These are phyloP conservation scores for Blastomyces emzantsi DNA, from an alignment of 2,329 filamentous ascomycete species.

Conservation along the genomic window DNA sequence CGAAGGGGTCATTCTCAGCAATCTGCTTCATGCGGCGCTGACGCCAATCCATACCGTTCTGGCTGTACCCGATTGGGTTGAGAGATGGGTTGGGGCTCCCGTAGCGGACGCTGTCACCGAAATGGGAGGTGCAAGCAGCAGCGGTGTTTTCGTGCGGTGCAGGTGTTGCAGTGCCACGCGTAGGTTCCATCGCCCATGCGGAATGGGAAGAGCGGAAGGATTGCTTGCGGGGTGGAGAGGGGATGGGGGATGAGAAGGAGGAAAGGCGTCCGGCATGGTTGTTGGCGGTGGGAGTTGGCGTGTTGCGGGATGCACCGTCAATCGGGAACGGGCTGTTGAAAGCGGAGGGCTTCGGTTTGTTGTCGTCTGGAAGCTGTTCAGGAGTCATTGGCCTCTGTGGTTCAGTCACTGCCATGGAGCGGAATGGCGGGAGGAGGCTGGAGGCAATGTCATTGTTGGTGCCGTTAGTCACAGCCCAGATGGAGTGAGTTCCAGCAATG, in stretches of 20 bases:
- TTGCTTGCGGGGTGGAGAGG: background rate
- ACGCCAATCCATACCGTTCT: constrained; percentile 3
- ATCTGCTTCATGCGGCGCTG: constrained; percentile 1
- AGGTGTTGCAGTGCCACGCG: background rate
- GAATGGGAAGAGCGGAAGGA: background rate
- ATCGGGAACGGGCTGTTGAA: background rate
- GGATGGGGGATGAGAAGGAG: constrained; percentile 1
- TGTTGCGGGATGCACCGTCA: background rate
- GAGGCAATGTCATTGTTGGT: background rate
- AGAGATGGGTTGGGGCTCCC: background rate
- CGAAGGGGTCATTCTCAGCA: constrained; percentile 6
- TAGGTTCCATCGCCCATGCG: background rate
- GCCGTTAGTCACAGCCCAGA: background rate
- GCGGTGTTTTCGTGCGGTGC: background rate
- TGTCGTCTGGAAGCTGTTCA: too few relatives aligned
- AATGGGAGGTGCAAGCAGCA: background rate
- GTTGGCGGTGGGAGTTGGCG: background rate
- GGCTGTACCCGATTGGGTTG: constrained; percentile 1
- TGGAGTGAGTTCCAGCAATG: background rate
- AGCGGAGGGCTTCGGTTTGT: background rate
- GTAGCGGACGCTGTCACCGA: background rate
- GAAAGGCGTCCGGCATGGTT: background rate
- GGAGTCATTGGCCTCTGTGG: background rate
- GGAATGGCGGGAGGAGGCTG: background rate
- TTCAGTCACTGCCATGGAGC: background rate